A percentile compares a stretch with the other conserved stretches of the same genome.
These are phyloP conservation scores for Bremia lactucae DNA, from an alignment of 352 stramenopile genomes.

Conservation along the genomic window DNA sequence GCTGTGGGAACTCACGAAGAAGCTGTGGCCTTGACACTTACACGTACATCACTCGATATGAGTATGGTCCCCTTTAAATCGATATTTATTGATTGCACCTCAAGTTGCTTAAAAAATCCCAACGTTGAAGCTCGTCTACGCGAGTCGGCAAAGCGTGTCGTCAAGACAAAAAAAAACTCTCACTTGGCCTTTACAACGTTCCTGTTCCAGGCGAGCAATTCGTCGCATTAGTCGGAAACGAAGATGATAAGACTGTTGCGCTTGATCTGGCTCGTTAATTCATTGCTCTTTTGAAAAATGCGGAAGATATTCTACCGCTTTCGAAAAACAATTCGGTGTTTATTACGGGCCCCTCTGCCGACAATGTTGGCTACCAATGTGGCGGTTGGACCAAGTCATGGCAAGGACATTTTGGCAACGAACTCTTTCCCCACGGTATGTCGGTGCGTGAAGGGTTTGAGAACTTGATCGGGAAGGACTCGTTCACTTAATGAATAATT, in stretches of 20 bases:
- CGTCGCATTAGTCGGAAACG: slow-evolving; percentile 26
- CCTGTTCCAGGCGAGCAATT: slow-evolving; percentile 35
- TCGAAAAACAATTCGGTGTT: slow-evolving; percentile 26
- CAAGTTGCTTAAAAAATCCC: slow-evolving; percentile 21
- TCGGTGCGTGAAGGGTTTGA: slow-evolving; percentile 40
- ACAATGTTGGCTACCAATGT: slow-evolving; percentile 54
- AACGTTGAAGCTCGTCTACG: slow-evolving; percentile 29
- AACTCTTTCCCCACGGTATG: slow-evolving; percentile 37
- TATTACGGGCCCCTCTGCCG: slow-evolving; percentile 41
- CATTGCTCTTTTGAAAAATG: slow-evolving; percentile 76
- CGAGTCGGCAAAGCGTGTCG: slow-evolving; percentile 39
- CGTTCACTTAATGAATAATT: slow-evolving; percentile 43
- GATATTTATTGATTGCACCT: slow-evolving; percentile 34
- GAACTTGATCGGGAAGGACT: slow-evolving; percentile 13
- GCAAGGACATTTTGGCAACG: slow-evolving; percentile 62
- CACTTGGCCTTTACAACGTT: slow-evolving; percentile 52
- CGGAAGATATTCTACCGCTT: slow-evolving; percentile 36
- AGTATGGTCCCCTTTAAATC: slow-evolving; percentile 66
- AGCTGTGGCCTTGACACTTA: slow-evolving; percentile 49
- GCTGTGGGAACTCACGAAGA: slow-evolving; percentile 28
- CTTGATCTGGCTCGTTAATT: slow-evolving; percentile 59
- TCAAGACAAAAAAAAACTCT: slow-evolving; percentile 62
- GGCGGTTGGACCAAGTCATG: slow-evolving; percentile 71
- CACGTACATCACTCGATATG: slow-evolving; percentile 83
- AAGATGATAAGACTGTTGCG: slow-evolving; percentile 31